Base-by-base conservation (phyloP, 352 stramenopile species). In the Pythium oligandrum region DNA sequence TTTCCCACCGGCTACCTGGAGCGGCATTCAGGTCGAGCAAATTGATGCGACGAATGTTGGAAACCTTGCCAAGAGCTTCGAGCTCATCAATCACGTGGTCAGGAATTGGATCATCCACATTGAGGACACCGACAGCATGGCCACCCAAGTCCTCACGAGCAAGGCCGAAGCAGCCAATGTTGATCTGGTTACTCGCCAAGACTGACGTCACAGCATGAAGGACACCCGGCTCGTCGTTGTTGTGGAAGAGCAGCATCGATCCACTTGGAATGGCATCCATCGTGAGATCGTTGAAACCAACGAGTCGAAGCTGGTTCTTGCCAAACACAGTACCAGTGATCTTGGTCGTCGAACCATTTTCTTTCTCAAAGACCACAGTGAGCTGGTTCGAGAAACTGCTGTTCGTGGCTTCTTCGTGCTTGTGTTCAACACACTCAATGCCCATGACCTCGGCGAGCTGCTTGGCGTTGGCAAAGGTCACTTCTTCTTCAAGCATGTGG, bases 81-180 rank as follows among this genome's bases (percentile, higher is more conserved):
- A 97, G 75, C 56, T 93, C 81, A 31, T 92, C 82, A 34, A 97
- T 61, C n/a, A 94, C 83, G 33, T 66, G 51, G 55, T 94, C 77
- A 10, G 89, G 80, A 49, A 96, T 91, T n/a, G 77, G 57, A 31
- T 93, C 88, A 52, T 97, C 90, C 38, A 97, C 71, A 51, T 94
- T 96, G 32, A 97, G 70, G 33, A 95, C 83, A 44, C 90, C 83
- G 6, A 97, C 73, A 35, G 90, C 90, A 38, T 80, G 67, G 35
- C 73, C 73, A 32, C 71, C 81, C 35, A 70, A 70, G 32, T 64
- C 61, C 48, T 94, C 70, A 39, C 90, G 83, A 5, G 90, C 90
- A 35, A 97, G 73, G 0, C 86, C 83, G 57, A 97, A 97, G 66
- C 83, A 88, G 31, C 88, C 90, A 70, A 99, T 98, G 64, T 99